A percentile compares a stretch with the other conserved stretches of the same genome.
phyloP scores from a whole-genome alignment of 768 basidiomycete genomes.

The Serendipita indica region DNA sequence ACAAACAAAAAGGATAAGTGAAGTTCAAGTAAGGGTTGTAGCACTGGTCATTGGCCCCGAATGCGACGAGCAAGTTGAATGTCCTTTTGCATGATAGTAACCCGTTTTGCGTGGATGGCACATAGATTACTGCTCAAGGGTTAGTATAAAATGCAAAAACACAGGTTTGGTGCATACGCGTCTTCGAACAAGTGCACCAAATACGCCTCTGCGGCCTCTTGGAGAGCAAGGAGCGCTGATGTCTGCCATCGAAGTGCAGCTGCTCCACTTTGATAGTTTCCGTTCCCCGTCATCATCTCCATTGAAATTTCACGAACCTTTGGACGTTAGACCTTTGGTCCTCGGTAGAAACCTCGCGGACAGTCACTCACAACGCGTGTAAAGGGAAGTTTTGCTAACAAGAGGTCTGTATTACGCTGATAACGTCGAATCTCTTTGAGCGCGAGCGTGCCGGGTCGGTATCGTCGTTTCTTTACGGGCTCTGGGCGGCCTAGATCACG shows the following conservation, averaged over 20 bases:
- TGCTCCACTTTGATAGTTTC: conserved; percentile 39
- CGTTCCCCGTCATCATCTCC: conserved; percentile 73
- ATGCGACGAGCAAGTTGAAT: conserved; percentile 93
- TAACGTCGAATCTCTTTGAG: conserved; percentile 88
- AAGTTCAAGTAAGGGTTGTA: background rate
- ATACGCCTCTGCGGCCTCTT: conserved; percentile 93
- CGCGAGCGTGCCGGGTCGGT: conserved; percentile 79
- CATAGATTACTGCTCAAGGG: conserved; percentile 60
- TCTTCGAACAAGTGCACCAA: conserved; percentile 96
- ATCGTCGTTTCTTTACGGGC: conserved; percentile 28
- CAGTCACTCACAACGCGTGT: conserved; percentile 61
- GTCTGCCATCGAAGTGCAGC: conserved; percentile 83
- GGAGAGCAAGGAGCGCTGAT: conserved; percentile 81
- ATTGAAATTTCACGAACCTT: conserved; percentile 91
- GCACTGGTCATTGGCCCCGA: conserved; percentile 52
- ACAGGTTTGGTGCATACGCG: conserved; percentile 49
- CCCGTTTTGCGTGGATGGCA: conserved; percentile 94
- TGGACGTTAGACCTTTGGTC: background rate
- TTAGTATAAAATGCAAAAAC: conserved; percentile 8
- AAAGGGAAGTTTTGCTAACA: conserved; percentile 80
- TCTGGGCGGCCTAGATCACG: background rate
- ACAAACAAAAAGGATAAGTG: background rate
- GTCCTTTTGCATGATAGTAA: conserved; percentile 94
- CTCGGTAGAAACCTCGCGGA: conserved; percentile 9
- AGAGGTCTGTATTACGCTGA: conserved; percentile 81